phyloP scores from a whole-genome alignment of 2,329 filamentous ascomycete species.

The Paecilomyces niveus region DNA sequence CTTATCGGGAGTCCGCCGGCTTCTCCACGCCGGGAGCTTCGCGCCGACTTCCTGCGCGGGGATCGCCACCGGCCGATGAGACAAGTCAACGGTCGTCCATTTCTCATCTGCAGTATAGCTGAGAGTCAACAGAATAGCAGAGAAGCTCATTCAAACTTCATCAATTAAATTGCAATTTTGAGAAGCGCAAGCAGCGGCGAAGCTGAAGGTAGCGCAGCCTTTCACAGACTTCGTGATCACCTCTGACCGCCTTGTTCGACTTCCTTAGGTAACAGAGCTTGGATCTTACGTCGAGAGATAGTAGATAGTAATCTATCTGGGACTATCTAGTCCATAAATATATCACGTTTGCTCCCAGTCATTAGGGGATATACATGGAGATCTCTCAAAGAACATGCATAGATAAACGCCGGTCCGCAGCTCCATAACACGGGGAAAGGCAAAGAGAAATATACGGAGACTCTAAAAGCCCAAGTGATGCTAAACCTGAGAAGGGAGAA shows the following conservation, averaged over 20 bases:
- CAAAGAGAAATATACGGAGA: neutral
- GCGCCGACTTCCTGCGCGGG: conserved; percentile 15
- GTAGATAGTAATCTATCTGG: neutral
- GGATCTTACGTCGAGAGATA: neutral
- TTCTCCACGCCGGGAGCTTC: neutral
- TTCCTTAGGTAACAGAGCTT: neutral
- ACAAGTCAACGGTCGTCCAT: neutral
- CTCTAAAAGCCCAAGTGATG: neutral
- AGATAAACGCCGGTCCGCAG: neutral
- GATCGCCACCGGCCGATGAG: conserved; percentile 32
- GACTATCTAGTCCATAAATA: neutral
- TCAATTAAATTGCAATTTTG: neutral
- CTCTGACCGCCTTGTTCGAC: neutral
- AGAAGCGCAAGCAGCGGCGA: neutral
- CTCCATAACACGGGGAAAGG: neutral
- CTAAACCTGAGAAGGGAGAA: neutral
- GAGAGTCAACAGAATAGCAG: neutral
- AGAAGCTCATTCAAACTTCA: neutral
- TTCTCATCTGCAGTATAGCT: neutral
- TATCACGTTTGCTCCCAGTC: neutral
- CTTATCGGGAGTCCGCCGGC: conserved; percentile 1
- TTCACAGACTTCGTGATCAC: too few species aligned
- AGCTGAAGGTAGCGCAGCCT: neutral
- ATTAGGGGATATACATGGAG: neutral
- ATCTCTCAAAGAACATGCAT: neutral